Conservation (phyloP, 805 yeast species). For the Kodamaea leandrae region DNA sequence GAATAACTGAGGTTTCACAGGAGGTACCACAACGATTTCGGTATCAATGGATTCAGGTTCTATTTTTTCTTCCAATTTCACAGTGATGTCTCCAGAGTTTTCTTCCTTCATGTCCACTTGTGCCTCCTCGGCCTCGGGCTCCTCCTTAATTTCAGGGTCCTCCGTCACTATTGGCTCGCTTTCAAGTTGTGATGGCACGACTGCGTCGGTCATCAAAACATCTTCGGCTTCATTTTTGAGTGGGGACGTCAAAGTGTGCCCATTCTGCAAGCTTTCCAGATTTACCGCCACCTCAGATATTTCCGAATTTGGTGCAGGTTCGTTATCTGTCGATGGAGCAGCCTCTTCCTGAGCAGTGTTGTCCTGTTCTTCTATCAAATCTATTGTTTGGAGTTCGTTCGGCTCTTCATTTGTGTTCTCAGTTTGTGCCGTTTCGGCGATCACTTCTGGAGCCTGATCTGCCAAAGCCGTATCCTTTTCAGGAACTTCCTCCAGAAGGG, state of each 20-base stretch:
- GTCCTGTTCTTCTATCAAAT: neutral
- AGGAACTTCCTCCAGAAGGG: too few relatives aligned
- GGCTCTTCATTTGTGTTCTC: neutral
- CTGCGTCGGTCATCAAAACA: neutral
- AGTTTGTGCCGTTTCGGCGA: too few relatives aligned
- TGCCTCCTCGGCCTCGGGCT: neutral
- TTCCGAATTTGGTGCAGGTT: neutral
- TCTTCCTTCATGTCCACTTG: too few relatives aligned
- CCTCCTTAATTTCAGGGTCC: neutral
- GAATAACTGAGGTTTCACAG: conserved; percentile 61
- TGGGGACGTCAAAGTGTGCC: neutral
- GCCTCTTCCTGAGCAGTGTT: neutral
- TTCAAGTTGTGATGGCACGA: neutral
- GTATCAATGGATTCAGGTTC: neutral
- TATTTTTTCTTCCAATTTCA: neutral
- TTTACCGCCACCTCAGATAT: too few relatives aligned
- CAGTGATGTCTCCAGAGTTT: too few relatives aligned
- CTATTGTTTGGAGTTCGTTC: neutral
- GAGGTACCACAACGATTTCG: conserved; percentile 48
- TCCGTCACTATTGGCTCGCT: neutral
- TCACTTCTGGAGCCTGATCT: too few relatives aligned
- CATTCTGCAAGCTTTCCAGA: neutral
- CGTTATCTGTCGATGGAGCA: neutral
- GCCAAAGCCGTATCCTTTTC: too few relatives aligned
- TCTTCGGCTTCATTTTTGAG: neutral